Percentiles rank a stretch among this genome's conserved stretches.
phyloP scores from a whole-genome alignment of 1,139 yeast genomes.

The Spathaspora sp. region DNA sequence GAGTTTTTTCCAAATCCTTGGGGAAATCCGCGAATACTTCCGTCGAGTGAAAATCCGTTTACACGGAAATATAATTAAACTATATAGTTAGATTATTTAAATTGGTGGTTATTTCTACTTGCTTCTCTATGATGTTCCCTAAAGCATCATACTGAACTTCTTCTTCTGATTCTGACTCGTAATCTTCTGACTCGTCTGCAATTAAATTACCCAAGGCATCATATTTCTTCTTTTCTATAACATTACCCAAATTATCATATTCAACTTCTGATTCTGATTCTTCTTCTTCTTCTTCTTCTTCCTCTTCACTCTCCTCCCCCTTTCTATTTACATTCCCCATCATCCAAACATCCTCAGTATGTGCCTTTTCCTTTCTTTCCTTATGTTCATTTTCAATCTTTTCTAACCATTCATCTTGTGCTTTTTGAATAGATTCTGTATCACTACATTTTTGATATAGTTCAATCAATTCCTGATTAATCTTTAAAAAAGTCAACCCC shows the following conservation, averaged over 20 bases:
- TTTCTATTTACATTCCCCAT: constrained; percentile 71
- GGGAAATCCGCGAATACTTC: background rate
- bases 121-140: constrained; percentile 14
- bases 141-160: constrained; percentile 13
- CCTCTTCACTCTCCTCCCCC: constrained; percentile 10
- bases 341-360: constrained; percentile 70
- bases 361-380: constrained; percentile 55
- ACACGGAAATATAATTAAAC: background rate
- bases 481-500: constrained; percentile 84
- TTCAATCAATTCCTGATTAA: constrained; percentile 76
- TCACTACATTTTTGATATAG: constrained; percentile 81
- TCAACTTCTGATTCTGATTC: constrained; percentile 13
- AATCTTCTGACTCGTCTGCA: constrained; percentile 9
- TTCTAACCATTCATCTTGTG: constrained; percentile 76
- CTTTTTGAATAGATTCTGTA: constrained; percentile 66
- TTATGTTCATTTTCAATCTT: constrained; percentile 66
- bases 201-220: constrained; percentile 11
- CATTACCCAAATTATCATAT: constrained; percentile 17
- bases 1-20: background rate
- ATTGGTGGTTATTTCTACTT: background rate
- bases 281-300: constrained; percentile 8
- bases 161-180: constrained; percentile 6
- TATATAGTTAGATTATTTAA: constrained; percentile 6
- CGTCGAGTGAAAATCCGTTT: background rate
- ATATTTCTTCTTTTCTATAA: constrained; percentile 12